Evolutionary conservation across 441 rosid genomes (phyloP).

Genomic region (Melastoma candidum): DNA sequence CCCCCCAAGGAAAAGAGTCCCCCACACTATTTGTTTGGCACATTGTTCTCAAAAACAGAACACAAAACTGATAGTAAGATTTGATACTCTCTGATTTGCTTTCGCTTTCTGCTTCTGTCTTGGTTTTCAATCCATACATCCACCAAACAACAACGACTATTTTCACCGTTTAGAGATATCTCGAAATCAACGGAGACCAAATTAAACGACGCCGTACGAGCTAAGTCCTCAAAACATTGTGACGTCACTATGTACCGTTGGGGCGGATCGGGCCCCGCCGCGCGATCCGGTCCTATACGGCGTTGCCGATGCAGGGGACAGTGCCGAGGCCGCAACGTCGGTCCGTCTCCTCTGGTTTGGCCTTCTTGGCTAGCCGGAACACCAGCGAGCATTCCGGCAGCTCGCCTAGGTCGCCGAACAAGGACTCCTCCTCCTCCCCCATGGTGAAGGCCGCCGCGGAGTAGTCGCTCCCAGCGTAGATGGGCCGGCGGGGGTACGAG

Average conservation of each 20-base stretch:
- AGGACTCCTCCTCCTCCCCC: conserved; percentile 31
- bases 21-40: no score
- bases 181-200: not conserved
- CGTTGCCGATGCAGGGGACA: conserved; percentile 26
- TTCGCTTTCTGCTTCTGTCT: no score
- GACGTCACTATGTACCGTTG: no score
- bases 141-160: no score
- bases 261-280: not conserved
- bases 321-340: conserved; percentile 27
- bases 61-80: no score
- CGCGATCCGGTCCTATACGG: conserved; percentile 9
- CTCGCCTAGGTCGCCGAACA: conserved; percentile 39
- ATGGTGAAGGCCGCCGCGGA: conserved; percentile 10
- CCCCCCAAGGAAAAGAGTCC: no score
- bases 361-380: conserved; percentile 20
- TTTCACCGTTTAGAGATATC: not conserved
- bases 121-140: no score
- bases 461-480: conserved; percentile 10
- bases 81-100: no score
- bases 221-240: no score
- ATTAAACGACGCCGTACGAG: no score
- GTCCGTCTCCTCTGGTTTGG: conserved; percentile 20
- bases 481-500: conserved; percentile 16
- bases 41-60: no score
- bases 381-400: conserved; percentile 38